Conservation (phyloP, 2,329 filamentous ascomycete genomes). For the Kalmusia sp. region DNA sequence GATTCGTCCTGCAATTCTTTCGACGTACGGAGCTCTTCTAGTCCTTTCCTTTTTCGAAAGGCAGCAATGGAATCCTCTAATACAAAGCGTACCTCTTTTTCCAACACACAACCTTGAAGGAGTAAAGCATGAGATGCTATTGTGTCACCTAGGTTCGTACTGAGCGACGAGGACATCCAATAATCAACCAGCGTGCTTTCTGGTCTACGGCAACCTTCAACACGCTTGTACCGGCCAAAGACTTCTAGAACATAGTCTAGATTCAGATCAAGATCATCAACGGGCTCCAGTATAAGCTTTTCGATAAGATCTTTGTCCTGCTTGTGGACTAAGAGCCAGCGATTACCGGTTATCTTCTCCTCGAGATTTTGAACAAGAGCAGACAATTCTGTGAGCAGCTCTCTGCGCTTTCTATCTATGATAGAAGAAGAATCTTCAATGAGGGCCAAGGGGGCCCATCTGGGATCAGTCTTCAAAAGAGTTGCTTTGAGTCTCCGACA, state of each 20-base stretch:
- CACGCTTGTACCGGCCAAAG: slow-evolving; percentile 4
- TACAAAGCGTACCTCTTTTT: neutral
- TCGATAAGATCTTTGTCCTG: neutral
- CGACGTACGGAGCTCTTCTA: slow-evolving; percentile 6
- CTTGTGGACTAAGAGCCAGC: slow-evolving; percentile 6
- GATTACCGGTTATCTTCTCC: neutral
- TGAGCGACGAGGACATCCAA: slow-evolving; percentile 1
- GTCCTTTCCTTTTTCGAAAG: slow-evolving; percentile 3
- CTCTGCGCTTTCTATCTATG: neutral
- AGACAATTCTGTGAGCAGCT: neutral
- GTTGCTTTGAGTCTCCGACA: slow-evolving; percentile 3
- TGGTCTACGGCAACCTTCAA: slow-evolving; percentile 1
- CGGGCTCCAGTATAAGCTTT: slow-evolving; percentile 3
- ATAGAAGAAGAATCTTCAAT: neutral
- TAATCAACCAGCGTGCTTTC: slow-evolving; percentile 6
- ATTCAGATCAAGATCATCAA: neutral
- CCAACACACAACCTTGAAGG: neutral
- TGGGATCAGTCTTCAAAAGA: slow-evolving; percentile 2
- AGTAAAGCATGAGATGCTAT: slow-evolving; percentile 10
- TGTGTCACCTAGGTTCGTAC: slow-evolving; percentile 5
- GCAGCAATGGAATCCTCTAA: slow-evolving; percentile 3
- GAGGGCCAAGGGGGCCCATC: neutral
- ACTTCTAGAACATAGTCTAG: slow-evolving; percentile 1
- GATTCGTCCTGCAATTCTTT: slow-evolving; percentile 10
- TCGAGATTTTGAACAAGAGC: slow-evolving; percentile 6